phyloP scores from a whole-genome alignment of 2,329 filamentous ascomycete genomes.

The Lachnellula suecica region DNA sequence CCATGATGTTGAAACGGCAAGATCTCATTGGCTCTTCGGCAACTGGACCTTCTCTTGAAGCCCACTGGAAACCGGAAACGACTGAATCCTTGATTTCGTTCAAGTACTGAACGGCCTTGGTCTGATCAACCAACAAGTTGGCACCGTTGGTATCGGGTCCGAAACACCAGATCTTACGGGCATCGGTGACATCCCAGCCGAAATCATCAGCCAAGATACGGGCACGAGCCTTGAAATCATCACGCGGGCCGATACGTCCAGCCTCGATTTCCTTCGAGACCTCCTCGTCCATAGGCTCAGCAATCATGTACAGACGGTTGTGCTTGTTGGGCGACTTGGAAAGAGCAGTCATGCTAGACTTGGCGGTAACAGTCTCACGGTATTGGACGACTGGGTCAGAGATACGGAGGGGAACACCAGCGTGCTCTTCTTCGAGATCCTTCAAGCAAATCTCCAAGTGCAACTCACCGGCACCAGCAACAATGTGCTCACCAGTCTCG shows the following conservation, averaged over 20 bases:
- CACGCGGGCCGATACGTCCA: conserved; percentile 90
- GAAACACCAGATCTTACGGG: conserved; percentile 99
- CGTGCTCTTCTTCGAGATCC: conserved; percentile 99
- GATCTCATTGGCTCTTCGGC: conserved; percentile 98
- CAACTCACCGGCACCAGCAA: conserved; percentile 98
- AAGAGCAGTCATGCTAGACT: conserved; percentile 92
- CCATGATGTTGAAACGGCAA: conserved; percentile 97
- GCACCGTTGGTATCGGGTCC: conserved; percentile 96
- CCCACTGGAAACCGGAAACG: conserved; percentile 99
- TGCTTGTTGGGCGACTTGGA: conserved; percentile 99
- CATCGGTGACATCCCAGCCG: conserved; percentile 99
- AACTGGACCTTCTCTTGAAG: conserved; percentile 93
- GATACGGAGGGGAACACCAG: conserved; percentile 94
- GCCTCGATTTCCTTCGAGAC: conserved; percentile 85
- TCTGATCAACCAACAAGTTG: conserved; percentile 99
- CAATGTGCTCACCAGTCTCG: conserved; percentile 96
- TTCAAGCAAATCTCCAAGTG: conserved; percentile 99
- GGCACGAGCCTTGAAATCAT: conserved; percentile 98
- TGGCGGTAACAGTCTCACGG: conserved; percentile 87
- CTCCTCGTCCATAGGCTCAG: conserved; percentile 88
- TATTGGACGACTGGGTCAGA: conserved; percentile 98
- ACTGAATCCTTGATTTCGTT: conserved; percentile 99
- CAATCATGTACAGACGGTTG: conserved; percentile 98
- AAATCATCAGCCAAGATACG: conserved; percentile 94
- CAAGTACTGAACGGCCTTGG: conserved; percentile 99